Percentiles rank a stretch among this genome's conserved stretches.
Conservation (phyloP, 1,284 basidiomycete genomes). For the Neolentinus lepideus region DNA sequence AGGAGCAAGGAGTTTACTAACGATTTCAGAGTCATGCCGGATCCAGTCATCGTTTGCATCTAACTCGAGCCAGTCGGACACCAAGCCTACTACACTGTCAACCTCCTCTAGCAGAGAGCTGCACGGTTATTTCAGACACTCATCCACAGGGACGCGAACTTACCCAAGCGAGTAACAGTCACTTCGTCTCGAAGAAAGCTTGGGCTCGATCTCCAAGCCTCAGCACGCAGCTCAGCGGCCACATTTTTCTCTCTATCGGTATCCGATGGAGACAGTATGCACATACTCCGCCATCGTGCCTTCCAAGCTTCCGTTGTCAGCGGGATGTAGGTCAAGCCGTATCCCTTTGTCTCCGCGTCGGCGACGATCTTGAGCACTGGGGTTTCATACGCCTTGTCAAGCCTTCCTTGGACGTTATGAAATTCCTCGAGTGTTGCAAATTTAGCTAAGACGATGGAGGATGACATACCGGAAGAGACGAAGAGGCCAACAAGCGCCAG, state of each 20-base stretch:
- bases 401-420: slow-evolving; percentile 11
- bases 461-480: background rate
- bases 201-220: slow-evolving; percentile 83
- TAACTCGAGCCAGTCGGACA: slow-evolving; percentile 93
- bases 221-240: slow-evolving; percentile 67
- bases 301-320: slow-evolving; percentile 86
- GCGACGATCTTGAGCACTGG: slow-evolving; percentile 43
- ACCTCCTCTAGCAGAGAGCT: slow-evolving; percentile 65
- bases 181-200: slow-evolving; percentile 82
- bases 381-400: slow-evolving; percentile 24
- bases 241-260: slow-evolving; percentile 42
- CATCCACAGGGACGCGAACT: slow-evolving; percentile 20
- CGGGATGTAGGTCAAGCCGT: slow-evolving; percentile 70
- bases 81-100: slow-evolving; percentile 67
- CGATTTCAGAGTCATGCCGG: slow-evolving; percentile 92
- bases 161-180: slow-evolving; percentile 81
- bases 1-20: slow-evolving; percentile 32
- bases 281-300: slow-evolving; percentile 85
- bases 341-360: slow-evolving; percentile 49
- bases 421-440: slow-evolving; percentile 34
- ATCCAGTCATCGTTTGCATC: slow-evolving; percentile 93
- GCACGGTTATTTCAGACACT: background rate
- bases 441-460: slow-evolving; percentile 18
- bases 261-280: slow-evolving; percentile 50
- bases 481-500: no score